Conservation (phyloP, 306 rosid genomes). For the Inga oerstediana region DNA sequence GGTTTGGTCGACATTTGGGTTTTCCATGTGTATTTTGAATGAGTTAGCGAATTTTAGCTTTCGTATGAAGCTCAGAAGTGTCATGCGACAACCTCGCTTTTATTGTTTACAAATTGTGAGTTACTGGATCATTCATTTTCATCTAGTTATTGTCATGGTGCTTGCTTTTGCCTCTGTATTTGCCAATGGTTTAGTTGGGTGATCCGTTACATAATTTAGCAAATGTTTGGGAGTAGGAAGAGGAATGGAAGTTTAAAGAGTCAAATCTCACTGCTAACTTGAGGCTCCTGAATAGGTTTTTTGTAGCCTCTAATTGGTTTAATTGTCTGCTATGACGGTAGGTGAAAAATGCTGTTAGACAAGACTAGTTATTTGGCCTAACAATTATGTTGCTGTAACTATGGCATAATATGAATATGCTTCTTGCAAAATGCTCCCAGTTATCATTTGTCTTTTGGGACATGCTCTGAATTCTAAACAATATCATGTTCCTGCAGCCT, state of each 20-base stretch:
- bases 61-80: background rate
- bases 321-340: too few species aligned
- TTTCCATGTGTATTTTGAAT: background rate
- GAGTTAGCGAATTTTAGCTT: background rate
- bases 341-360: too few species aligned
- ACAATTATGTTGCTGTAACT: background rate
- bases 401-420: background rate
- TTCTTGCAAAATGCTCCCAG: slow-evolving; percentile 11
- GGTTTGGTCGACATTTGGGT: background rate
- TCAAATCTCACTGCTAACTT: background rate
- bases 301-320: too few species aligned
- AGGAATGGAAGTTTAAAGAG: background rate
- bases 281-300: too few species aligned
- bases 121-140: background rate
- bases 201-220: background rate
- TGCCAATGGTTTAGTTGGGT: background rate
- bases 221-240: background rate
- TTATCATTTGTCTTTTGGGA: background rate
- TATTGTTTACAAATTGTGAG: background rate
- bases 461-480: slow-evolving; percentile 14
- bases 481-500: slow-evolving; percentile 55
- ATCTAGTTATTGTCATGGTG: background rate
- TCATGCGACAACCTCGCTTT: background rate
- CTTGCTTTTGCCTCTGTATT: background rate
- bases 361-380: slow-evolving; percentile 13